Conservation (phyloP, 495 filamentous ascomycete genomes). For the Pseudevernia furfuracea region DNA sequence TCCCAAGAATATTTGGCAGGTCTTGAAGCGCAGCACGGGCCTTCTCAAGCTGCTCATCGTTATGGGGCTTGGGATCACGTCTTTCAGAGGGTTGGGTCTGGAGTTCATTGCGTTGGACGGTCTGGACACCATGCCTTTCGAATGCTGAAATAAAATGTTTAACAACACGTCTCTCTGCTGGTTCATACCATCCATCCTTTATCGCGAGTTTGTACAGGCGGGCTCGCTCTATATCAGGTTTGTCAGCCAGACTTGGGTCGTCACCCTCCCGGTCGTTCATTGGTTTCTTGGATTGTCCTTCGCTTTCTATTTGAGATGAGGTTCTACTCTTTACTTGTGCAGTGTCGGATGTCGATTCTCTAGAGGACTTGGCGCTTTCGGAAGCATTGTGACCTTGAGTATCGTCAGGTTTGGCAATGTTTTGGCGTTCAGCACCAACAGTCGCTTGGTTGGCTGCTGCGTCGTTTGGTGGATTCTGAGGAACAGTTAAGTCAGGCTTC, state of each 20-base stretch:
- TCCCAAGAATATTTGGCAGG: conserved; percentile 24
- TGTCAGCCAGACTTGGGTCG: conserved; percentile 25
- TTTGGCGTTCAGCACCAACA: neutral
- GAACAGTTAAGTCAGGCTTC: neutral
- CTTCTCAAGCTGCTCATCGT: neutral
- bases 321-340: neutral
- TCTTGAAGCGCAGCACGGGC: conserved; percentile 15
- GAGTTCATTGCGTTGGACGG: neutral
- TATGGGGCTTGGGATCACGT: neutral
- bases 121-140: conserved; percentile 3
- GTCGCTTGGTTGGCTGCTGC: neutral
- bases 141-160: conserved; percentile 15
- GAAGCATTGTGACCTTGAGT: neutral
- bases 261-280: conserved; percentile 1
- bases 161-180: conserved; percentile 18
- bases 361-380: neutral
- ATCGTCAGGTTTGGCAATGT: neutral
- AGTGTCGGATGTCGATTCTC: neutral
- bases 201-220: conserved; percentile 25
- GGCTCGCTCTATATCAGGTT: conserved; percentile 23
- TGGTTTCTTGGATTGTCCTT: neutral
- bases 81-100: neutral
- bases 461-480: neutral
- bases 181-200: conserved; percentile 26
- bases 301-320: neutral